phyloP scores from a whole-genome alignment of 2,329 filamentous ascomycete genomes.

The Mycosphaerella sp. region DNA sequence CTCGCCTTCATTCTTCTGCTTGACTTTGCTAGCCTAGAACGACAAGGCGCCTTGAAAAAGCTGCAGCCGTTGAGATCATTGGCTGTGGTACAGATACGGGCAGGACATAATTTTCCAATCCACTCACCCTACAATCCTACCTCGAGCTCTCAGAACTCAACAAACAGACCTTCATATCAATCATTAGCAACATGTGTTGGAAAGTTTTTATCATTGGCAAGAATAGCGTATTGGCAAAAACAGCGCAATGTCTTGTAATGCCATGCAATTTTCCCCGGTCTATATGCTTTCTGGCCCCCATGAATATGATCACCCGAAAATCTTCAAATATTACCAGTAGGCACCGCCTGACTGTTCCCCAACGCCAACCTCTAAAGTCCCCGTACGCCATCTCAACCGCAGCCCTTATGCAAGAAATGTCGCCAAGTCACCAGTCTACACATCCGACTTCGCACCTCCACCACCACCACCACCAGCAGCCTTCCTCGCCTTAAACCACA shows the following conservation, averaged over 20 bases:
- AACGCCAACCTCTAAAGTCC: background rate
- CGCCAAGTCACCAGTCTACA: background rate
- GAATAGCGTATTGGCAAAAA: no score
- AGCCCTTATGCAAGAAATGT: background rate
- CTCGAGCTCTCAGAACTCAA: conserved; percentile 8
- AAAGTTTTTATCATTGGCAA: no score
- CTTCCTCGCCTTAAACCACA: conserved; percentile 47
- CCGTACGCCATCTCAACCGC: background rate
- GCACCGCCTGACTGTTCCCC: background rate
- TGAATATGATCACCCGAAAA: background rate
- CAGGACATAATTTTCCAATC: conserved; percentile 42
- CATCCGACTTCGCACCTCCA: conserved; percentile 14
- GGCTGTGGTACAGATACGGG: conserved; percentile 64
- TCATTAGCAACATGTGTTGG: background rate
- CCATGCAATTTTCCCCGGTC: no score
- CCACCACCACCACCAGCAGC: conserved; percentile 16
- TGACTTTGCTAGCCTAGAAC: conserved; percentile 26
- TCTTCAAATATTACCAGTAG: background rate
- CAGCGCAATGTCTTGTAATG: no score
- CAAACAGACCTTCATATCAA: background rate
- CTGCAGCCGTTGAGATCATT: conserved; percentile 53
- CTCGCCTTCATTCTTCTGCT: conserved; percentile 30
- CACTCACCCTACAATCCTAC: background rate
- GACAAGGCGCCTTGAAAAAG: conserved; percentile 52
- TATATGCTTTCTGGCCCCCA: no score